phyloP scores from a whole-genome alignment of 2,329 filamentous ascomycete species.

The Fusarium albosuccineum region DNA sequence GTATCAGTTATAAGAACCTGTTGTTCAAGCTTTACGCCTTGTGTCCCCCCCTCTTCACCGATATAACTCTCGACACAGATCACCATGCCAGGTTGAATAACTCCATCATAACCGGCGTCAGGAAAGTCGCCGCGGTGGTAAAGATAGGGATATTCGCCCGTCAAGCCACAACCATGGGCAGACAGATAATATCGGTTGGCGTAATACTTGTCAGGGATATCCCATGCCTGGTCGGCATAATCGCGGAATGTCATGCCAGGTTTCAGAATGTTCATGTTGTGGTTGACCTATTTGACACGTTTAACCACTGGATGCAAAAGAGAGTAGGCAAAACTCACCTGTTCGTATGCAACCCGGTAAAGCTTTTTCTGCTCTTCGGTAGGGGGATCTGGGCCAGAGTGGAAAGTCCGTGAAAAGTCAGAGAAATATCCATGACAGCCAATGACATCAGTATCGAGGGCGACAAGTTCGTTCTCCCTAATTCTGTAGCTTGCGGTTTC shows the following conservation, averaged over 20 bases:
- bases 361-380: conserved; percentile 4
- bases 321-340: not conserved
- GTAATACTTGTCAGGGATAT: conserved; percentile 8
- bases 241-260: conserved; percentile 19
- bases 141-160: conserved; percentile 13
- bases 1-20: conserved; percentile 17
- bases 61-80: conserved; percentile 18
- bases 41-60: conserved; percentile 1
- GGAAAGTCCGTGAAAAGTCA: conserved; percentile 13
- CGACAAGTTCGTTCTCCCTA: conserved; percentile 12
- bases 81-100: conserved; percentile 12
- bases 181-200: conserved; percentile 16
- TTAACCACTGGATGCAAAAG: not conserved
- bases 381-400: conserved; percentile 9
- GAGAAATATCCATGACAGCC: conserved; percentile 21
- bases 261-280: conserved; percentile 16
- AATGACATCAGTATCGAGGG: conserved; percentile 16
- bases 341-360: conserved; percentile 7
- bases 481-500: conserved; percentile 15
- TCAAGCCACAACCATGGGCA: conserved; percentile 14
- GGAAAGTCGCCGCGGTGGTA: conserved; percentile 9
- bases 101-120: conserved; percentile 13
- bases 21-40: conserved; percentile 24
- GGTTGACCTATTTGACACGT: not conserved
- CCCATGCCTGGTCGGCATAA: conserved; percentile 7